Base-by-base conservation (phyloP, 805 yeast species). In the Blastobotrys mokoenaii region DNA sequence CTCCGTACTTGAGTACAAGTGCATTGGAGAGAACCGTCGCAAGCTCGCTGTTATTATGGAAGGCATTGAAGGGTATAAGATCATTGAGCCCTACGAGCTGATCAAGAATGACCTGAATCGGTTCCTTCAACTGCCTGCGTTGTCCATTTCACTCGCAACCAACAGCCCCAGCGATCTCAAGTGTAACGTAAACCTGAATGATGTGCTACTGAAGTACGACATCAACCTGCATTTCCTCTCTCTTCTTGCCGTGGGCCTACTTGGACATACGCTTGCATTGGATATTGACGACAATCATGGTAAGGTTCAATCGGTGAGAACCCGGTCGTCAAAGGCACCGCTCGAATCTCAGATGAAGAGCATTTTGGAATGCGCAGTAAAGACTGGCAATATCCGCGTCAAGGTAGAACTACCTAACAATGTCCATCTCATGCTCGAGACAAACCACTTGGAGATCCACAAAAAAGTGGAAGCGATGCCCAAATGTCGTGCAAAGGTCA, bases 391-490 rank as follows among this genome's bases (percentile, higher is more conserved):
- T 30, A 47, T 56, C 16, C 51, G 58, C 1, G 38, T 71, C 32
- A 71, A 72, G 41, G 52, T 66, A 1, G 60, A 71, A 22, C 54
- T 77, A 20, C 80, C 81, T 0, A 67, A 67, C 41, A 61, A 65
- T 11, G 76, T 71, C 20, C 73, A 71, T 44, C 51, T 74, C 3
- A 62, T 77, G 62, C 42, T 74, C 22, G 81, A 76, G 49, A 41
- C 71, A 2, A 71, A 69, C 46, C 54, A 60, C 8, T 52, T 70
- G 15, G 50, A 51, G 15, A 45, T 66, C 17, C 44, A 55, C 11
- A 61, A 63, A 39, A 57, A 55, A 1, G 48, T 63, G 9, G 53
- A 39, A 10, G 25, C 49, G 3, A 51, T 65, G 14, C 69, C 69
- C 3, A 45, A 56, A 11, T 46, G 66, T 16, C 54, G 53, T 5